Base-by-base conservation (phyloP, 78 protist genomes). In the Dictyostelium discoideum region DNA sequence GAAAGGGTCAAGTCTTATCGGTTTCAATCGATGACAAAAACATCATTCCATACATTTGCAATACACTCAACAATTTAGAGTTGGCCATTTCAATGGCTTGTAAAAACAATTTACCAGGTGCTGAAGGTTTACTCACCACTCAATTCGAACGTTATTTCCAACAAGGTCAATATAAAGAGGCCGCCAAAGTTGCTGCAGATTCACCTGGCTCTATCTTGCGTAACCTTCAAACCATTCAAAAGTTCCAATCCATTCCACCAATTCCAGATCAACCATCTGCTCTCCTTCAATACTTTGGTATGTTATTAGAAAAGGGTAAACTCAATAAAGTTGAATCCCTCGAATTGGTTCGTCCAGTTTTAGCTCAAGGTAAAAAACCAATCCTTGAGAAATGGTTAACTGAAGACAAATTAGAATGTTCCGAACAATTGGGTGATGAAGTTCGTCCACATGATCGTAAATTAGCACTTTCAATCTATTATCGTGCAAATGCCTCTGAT, bases 401-500 rank as follows among this genome's bases (percentile, higher is more conserved):
- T 24, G 99, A 99, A 96, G 98, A 99, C 94, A 99, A 99, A 95
- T 94, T 99, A 24, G 99, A 98, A 76, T 98, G 98, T 97, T 84
- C 98, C 13, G 99, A 99, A 96, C 99, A 98, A 86, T 98, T 99
- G 50, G 99, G 99, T 40, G 99, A 99, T 94, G 46, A 97, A 39
- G 85, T 99, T 72, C 96, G 96, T 85, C 94, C 32, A 77, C 73
- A 39, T 57, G 97, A 96, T 85, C 74, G 86, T 20, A 92, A 95
- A 65, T 60, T 98, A 5, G 99, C 99, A 7, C 98, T 98, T 32
- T 67, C 97, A n/a, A 93, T 99, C 73, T 99, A 99, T 98, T 94
- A 97, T 67, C 96, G 97, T 26, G 98, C 98, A 39, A 63, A 93
- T 14, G 90, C 95, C 8, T 97, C 95, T 5, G 92, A 44, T 22